Conservation (phyloP, 2,329 filamentous ascomycete species). For the Neonectria coccinea region DNA sequence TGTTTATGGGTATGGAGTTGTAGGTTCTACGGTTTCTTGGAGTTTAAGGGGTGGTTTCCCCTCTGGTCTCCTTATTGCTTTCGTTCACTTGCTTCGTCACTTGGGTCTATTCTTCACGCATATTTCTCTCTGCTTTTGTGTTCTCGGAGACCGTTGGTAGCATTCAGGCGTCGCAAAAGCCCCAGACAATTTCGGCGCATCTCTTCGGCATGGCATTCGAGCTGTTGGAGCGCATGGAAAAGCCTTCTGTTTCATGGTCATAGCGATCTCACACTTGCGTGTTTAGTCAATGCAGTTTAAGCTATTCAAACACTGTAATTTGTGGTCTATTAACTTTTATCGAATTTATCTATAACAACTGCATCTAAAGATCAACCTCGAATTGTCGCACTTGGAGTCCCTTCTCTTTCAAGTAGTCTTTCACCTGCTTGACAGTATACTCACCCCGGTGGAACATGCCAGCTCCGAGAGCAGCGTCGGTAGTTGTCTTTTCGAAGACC, state of each 20-base stretch:
- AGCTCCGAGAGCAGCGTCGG: slow-evolving; percentile 93
- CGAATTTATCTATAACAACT: slow-evolving; percentile 7
- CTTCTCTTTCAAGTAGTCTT: slow-evolving; percentile 78
- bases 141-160: slow-evolving; percentile 28
- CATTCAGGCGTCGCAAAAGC: slow-evolving; percentile 39
- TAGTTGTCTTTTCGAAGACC: slow-evolving; percentile 86
- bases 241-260: slow-evolving; percentile 20
- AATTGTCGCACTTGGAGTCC: slow-evolving; percentile 84
- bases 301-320: slow-evolving; percentile 14
- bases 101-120: slow-evolving; percentile 21
- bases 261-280: slow-evolving; percentile 23
- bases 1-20: slow-evolving; percentile 90
- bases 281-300: slow-evolving; percentile 31
- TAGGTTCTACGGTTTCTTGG: slow-evolving; percentile 66
- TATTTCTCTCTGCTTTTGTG: slow-evolving; percentile 31
- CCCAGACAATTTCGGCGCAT: slow-evolving; percentile 32
- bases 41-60: slow-evolving; percentile 39
- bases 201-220: slow-evolving; percentile 28
- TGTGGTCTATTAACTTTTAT: slow-evolving; percentile 15
- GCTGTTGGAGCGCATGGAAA: slow-evolving; percentile 35
- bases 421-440: slow-evolving; percentile 94
- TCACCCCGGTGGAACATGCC: slow-evolving; percentile 98
- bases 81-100: slow-evolving; percentile 35
- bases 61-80: slow-evolving; percentile 33
- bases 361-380: slow-evolving; percentile 63